Evolutionary conservation across 306 rosid genomes (phyloP), one percentile per base, ranked within the genome.

Genomic region (Pterocarpus santalinus): DNA sequence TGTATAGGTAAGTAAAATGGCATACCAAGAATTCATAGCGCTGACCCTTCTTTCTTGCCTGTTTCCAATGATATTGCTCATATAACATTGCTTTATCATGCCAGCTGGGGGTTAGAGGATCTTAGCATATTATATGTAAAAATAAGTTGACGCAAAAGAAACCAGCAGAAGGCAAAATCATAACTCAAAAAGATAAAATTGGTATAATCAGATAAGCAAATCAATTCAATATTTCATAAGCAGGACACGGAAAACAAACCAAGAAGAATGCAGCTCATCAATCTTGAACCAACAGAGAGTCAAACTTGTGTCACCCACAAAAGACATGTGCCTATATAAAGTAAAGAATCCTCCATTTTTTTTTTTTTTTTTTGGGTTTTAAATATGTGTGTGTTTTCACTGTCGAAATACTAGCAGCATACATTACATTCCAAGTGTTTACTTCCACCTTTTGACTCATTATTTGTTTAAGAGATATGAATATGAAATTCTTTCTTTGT

Each of bases 31-130:
- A 87, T 52, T 91, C 78, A 62, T 93, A 91, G 1, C 90, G 93
- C 85, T 95, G 79, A 28, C 90, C 90, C 89, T 88, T 93, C 84
- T 82, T 73, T 90, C 15, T 70, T 28, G 99, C 98, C 78, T 78
- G 83, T 69, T 88, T 90, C 99, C 99, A 95, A 86, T 95, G 98
- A 81, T 93, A 88, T 52, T 91, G 99, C 86, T 93, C 99, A 69
- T 66, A 91, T 51, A 91, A 46, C 89, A 95, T 81, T 35, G 88
- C 97, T 79, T 82, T 93, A 82, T 95, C 98, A 82, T 95, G 99
- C 95, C 93, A 95, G 78, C 99, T 93, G 94, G 85, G 76, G 17
- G 60, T 62, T 28, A 61, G 43, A 75, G 55, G 34, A 82, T 55
- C 72, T 65, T 73, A 81, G 56, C 71, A 32, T 62, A 30, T 35